Base-by-base conservation (phyloP, 169 alveolate species). In the Eimeria necatrix region DNA sequence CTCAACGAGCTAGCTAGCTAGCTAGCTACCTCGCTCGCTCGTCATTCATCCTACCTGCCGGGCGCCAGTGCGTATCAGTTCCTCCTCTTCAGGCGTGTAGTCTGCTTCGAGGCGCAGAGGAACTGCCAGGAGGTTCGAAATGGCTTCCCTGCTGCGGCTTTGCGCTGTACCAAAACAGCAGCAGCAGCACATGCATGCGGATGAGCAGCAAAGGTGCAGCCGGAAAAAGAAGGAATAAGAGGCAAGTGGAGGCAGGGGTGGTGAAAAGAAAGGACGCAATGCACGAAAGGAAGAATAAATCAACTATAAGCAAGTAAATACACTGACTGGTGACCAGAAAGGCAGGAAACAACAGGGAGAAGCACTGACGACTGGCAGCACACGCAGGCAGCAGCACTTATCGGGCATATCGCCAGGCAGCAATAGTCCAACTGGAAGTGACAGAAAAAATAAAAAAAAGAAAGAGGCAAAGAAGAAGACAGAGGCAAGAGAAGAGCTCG, bases 21-120 rank as follows among this genome's bases (percentile, higher is more conserved):
- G 73, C 16, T 61, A 61, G 22, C 73, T 61, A 16, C 32, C 73
- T 61, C 0, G 5, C 22, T 12, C 16, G 22, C 73, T n/a, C 51
- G 7, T 16, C 7, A 8, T 26, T 51, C 64, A 2, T 8, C 93
- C 10, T 61, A 85, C 93, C 93, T 85, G 68, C 51, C 59, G 52
- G 14, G 70, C 78, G 49, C 93, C 93, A 9, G 48, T 46, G 6
- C 41, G 78, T 16, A 85, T 85, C 41, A 22, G 56, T 8, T 85
- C 93, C 20, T 61, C n/a, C 48, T 85, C 93, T 24, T 59, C 93
- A 16, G 93, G 93, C 5, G 93, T 85, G 41, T 68, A 85, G 93
- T 85, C 93, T 48, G 70, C 78, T 49, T 85, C 93, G 68, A 85
- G 59, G 26, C 93, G 76, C n/a, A 85, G 78, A 26, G 93, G 93